A percentile compares a stretch with the other conserved stretches of the same genome.
These are phyloP conservation scores for Pseudocercospora ulei DNA, from an alignment of 2,329 filamentous ascomycete genomes.

Conservation along the genomic window DNA sequence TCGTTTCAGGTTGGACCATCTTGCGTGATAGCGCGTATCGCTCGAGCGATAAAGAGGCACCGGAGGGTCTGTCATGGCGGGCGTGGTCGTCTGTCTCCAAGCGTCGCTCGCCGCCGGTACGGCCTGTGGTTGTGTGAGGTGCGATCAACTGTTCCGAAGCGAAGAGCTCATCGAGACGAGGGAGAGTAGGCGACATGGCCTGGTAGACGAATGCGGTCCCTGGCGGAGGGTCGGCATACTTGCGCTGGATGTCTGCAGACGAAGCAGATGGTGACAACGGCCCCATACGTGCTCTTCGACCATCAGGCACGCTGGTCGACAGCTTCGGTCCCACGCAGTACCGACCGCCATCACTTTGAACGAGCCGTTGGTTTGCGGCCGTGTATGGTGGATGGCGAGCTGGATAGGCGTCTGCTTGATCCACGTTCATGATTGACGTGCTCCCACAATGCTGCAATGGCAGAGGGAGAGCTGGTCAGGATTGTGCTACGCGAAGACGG, in stretches of 20 bases:
- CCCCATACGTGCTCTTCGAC: constrained; percentile 3
- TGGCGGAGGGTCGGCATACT: constrained; percentile 1
- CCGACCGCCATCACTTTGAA: too few relatives aligned
- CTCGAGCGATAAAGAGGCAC: constrained; percentile 2
- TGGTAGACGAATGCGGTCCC: constrained; percentile 4
- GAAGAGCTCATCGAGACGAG: constrained; percentile 15
- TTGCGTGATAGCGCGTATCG: constrained; percentile 5
- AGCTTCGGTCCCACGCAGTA: too few relatives aligned
- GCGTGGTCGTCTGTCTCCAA: background rate
- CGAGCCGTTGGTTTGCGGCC: background rate
- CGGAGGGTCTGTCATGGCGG: constrained; percentile 1
- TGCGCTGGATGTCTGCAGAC: constrained; percentile 4
- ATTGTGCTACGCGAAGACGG: background rate
- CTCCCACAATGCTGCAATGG: background rate
- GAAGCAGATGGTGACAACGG: background rate
- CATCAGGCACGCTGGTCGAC: constrained; percentile 5
- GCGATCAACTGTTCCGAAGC: constrained; percentile 15
- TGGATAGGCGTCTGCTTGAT: constrained; percentile 3
- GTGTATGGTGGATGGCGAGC: constrained; percentile 1
- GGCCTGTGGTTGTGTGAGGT: background rate
- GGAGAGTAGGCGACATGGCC: constrained; percentile 9
- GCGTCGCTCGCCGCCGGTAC: background rate
- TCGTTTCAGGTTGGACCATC: background rate
- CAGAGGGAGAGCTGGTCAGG: background rate
- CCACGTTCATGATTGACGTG: background rate